phyloP scores from a whole-genome alignment of 441 rosid species.

The Adansonia gregorii region DNA sequence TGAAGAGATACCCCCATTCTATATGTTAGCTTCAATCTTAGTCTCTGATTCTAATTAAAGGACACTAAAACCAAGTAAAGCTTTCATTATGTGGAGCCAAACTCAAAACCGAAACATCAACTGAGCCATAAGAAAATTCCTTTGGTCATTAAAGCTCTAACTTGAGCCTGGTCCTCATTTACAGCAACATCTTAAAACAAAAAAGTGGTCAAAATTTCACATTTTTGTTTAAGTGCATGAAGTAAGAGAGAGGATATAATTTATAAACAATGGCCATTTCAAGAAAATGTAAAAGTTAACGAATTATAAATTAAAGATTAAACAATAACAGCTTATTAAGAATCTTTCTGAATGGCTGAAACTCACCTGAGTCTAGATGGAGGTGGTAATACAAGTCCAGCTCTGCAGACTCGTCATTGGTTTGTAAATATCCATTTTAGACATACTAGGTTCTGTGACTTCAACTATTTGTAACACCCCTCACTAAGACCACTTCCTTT shows the following conservation, averaged over 20 bases:
- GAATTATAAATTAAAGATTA: constrained; percentile 1
- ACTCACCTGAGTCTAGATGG: constrained; percentile 34
- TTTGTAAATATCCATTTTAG: constrained; percentile 19
- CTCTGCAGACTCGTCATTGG: constrained; percentile 29
- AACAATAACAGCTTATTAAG: constrained; percentile 3
- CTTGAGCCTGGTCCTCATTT: not conserved
- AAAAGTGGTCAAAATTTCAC: not conserved
- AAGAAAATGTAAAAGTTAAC: not conserved
- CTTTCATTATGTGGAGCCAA: constrained; percentile 2
- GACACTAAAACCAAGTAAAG: not conserved
- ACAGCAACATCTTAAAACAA: constrained; percentile 19
- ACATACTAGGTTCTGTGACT: constrained; percentile 29
- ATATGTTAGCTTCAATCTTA: constrained; percentile 1
- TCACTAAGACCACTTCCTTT: constrained; percentile 48
- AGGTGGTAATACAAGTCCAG: constrained; percentile 29
- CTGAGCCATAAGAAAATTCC: not conserved
- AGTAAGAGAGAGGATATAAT: not conserved
- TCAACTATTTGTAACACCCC: constrained; percentile 36
- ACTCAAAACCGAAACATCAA: constrained; percentile 20
- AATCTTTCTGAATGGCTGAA: constrained; percentile 5
- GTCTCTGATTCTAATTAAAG: constrained; percentile 18
- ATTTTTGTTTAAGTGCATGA: not conserved
- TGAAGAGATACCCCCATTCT: not conserved
- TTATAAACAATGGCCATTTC: not conserved
- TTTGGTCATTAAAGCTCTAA: constrained; percentile 18